Percentiles rank a stretch among this genome's conserved stretches.
Conservation (phyloP, 192 early-diverging fungal genomes). For the Coemansia sp. region DNA sequence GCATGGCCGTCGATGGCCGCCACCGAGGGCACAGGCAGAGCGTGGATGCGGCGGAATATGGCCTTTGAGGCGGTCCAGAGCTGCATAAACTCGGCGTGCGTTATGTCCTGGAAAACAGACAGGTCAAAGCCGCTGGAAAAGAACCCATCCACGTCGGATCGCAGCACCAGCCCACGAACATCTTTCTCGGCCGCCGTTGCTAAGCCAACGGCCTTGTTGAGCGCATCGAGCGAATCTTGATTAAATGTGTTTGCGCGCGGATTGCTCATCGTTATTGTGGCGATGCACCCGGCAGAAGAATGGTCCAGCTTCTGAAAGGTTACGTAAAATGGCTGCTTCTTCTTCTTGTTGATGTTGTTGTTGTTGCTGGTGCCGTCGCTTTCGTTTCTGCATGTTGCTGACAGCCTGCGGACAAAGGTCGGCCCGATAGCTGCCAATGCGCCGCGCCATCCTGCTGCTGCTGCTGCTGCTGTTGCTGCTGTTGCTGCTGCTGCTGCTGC, state of each 20-base stretch:
- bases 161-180: conserved; percentile 37
- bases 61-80: conserved; percentile 21
- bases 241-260: conserved; percentile 41
- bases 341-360: background rate
- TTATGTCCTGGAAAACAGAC: conserved; percentile 16
- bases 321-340: conserved; percentile 17
- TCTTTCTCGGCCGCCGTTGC: conserved; percentile 15
- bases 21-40: conserved; percentile 36
- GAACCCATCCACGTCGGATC: conserved; percentile 25
- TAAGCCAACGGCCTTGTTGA: conserved; percentile 15
- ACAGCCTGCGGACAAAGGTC: conserved; percentile 8
- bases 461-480: background rate
- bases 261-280: conserved; percentile 34
- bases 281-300: conserved; percentile 15
- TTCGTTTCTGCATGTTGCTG: background rate
- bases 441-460: background rate
- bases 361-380: no score
- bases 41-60: conserved; percentile 37
- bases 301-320: conserved; percentile 27
- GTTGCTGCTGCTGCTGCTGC: background rate
- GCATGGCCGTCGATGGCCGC: conserved; percentile 46
- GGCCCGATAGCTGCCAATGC: background rate
- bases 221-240: conserved; percentile 19
- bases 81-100: conserved; percentile 18
- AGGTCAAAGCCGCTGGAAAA: conserved; percentile 43